phyloP scores from a whole-genome alignment of 345 rosid species.

The Microcos paniculata region DNA sequence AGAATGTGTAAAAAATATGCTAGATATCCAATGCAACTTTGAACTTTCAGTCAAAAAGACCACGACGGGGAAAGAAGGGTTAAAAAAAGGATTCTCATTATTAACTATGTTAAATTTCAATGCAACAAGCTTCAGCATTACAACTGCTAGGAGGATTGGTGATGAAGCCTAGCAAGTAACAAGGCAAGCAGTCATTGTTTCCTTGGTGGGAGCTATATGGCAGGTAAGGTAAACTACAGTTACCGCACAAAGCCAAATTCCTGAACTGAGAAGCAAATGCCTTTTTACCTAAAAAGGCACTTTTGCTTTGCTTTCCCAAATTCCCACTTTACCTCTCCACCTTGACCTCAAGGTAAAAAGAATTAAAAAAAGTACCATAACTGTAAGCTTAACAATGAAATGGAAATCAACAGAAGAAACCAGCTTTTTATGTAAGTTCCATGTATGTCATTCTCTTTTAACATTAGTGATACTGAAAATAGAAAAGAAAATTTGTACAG shows the following conservation, averaged over 20 bases:
- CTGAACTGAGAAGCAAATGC: background rate
- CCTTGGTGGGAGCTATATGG: background rate
- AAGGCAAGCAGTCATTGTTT: background rate
- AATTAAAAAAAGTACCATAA: background rate
- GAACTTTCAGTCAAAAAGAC: background rate
- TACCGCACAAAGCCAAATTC: background rate
- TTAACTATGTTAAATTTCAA: background rate
- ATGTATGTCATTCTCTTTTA: background rate
- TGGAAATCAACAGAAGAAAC: background rate
- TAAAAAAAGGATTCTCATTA: background rate
- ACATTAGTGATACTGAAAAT: background rate
- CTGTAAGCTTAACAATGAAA: background rate
- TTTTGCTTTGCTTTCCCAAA: background rate
- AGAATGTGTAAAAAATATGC: background rate
- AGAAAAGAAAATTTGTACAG: background rate
- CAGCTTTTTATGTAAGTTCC: background rate
- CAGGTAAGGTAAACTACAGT: too few relatives aligned
- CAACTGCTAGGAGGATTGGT: background rate
- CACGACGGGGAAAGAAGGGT: background rate
- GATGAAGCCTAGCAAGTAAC: background rate
- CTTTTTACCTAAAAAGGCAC: background rate
- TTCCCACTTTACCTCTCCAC: background rate
- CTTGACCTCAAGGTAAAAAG: background rate
- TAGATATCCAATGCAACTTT: background rate
- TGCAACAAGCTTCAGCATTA: background rate